Conservation (phyloP, 1,284 basidiomycete species). For the Ustilago esculenta region DNA sequence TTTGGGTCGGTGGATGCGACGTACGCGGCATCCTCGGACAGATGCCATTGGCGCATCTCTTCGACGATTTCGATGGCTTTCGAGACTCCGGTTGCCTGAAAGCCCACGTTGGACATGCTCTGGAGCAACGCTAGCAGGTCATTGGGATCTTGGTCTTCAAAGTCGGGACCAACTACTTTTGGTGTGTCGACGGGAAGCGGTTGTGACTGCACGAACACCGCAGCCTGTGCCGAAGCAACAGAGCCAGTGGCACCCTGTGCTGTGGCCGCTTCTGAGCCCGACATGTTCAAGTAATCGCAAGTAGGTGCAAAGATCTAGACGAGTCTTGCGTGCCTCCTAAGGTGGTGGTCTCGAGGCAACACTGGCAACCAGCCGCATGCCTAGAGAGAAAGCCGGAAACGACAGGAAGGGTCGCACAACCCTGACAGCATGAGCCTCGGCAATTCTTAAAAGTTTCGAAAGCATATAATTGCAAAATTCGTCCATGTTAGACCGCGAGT, state of each 20-base stretch:
- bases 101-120: constrained; percentile 89
- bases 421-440: constrained; percentile 16
- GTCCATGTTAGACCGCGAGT: too few relatives aligned
- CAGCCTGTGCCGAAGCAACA: constrained; percentile 49
- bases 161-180: constrained; percentile 83
- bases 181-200: constrained; percentile 49
- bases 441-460: constrained; percentile 23
- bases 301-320: too few relatives aligned
- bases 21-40: constrained; percentile 40
- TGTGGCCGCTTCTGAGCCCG: background rate
- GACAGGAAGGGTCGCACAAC: constrained; percentile 25
- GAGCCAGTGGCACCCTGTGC: constrained; percentile 6
- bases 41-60: constrained; percentile 73
- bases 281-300: background rate
- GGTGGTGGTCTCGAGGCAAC: background rate
- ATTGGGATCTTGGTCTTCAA: constrained; percentile 78
- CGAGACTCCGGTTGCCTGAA: constrained; percentile 91
- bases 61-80: constrained; percentile 89
- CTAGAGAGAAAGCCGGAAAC: background rate
- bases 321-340: too few relatives aligned
- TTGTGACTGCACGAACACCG: constrained; percentile 52
- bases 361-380: too few relatives aligned
- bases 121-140: constrained; percentile 74
- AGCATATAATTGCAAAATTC: background rate
- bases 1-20: constrained; percentile 40